These are phyloP conservation scores for Podila clonocystis DNA, from an alignment of 192 early-diverging fungal species.

Conservation along the genomic window DNA sequence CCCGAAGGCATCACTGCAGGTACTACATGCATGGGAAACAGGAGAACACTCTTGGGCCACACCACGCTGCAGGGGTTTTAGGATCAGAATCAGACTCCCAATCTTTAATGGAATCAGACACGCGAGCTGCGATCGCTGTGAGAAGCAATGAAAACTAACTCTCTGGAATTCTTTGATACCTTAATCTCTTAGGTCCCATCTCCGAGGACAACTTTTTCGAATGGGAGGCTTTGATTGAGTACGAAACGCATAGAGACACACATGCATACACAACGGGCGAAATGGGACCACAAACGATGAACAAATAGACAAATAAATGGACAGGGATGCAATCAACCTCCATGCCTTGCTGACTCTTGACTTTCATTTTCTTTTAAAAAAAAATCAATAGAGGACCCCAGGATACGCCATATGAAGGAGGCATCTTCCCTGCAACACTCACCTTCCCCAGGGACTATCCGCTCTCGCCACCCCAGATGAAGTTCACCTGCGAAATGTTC, in stretches of 20 bases:
- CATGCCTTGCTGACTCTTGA: conserved; percentile 51
- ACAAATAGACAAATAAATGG: not conserved
- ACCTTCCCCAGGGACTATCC: conserved; percentile 96
- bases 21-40: conserved; percentile 27
- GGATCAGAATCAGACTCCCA: no score
- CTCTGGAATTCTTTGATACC: not conserved
- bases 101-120: not conserved
- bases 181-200: conserved; percentile 67
- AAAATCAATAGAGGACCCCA: conserved; percentile 77
- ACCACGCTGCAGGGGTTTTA: no score
- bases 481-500: conserved; percentile 95
- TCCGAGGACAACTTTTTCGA: conserved; percentile 88
- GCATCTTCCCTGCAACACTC: conserved; percentile 90
- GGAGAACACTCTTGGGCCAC: not conserved
- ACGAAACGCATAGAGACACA: conserved; percentile 14
- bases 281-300: not conserved
- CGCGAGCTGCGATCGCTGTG: not conserved
- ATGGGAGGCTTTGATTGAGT: conserved; percentile 91
- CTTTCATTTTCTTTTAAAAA: conserved; percentile 52
- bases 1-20: conserved; percentile 95
- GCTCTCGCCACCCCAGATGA: conserved; percentile 94
- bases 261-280: no score
- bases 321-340: not conserved
- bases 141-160: not conserved
- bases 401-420: conserved; percentile 95